Base-by-base conservation (phyloP, 2,329 filamentous ascomycete genomes). In the Aspergillus neoniger region DNA sequence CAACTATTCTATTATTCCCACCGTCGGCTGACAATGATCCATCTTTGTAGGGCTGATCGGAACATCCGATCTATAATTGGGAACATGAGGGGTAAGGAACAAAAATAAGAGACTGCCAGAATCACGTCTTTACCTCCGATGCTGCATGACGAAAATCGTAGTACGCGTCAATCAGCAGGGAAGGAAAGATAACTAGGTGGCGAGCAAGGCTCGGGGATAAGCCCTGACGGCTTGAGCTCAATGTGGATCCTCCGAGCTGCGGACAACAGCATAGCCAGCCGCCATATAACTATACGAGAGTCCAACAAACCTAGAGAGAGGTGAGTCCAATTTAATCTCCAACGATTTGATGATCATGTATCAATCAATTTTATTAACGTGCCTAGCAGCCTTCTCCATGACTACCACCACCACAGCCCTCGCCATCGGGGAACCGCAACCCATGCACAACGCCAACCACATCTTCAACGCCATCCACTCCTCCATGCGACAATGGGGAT, bases 391-490 rank as follows among this genome's bases (percentile, higher is more conserved):
- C 32, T 15, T 21, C 10, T 28, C 14, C 32, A 25, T 14, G 12
- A 36, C 12, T 36, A 19, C 36, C n/a, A 17, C 32, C 32, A 23
- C 36, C 51, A 23, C 32, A 2, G n/a, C 51, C 9, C 32, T 53
- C 25, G 51, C 51, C 14, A 15, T 39, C 3, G 3, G 23, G 21
- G 15, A n/a, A 17, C 19, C 19, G 5, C 36, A 41, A 12, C 15
- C 51, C 30, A 15, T 53, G 12, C 51, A 53, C 9, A 41, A 41
- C 23, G 36, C 51, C 36, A 53, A 53, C 36, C 14, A 53, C 36
- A 53, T 53, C 19, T 53, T 53, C 51, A 53, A 53, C 36, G 36
- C 51, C 36, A 53, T 53, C 14, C 51, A 53, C 51, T 19, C 51
- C 5, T 53, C 36, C 14, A 53, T 53, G 51, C 15, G 36, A 53